Evolutionary conservation across 768 basidiomycete genomes (phyloP).

Genomic region (Chalciporus sphaerocephalus): DNA sequence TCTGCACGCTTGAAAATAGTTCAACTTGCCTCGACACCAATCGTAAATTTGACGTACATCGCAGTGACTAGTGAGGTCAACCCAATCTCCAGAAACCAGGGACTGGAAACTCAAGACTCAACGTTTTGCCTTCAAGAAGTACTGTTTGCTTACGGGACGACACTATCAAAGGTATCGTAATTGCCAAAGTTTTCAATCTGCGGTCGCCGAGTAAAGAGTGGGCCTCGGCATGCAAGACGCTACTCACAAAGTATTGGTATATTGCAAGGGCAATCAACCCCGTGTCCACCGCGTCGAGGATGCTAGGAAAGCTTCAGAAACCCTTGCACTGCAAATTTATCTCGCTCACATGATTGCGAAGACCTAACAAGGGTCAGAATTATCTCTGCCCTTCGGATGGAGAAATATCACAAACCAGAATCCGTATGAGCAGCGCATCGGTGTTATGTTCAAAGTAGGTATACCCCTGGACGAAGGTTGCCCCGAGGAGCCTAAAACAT

Average conservation of each 20-base stretch:
- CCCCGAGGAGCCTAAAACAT: constrained; percentile 4
- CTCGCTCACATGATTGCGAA: background rate
- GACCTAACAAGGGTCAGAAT: constrained; percentile 1
- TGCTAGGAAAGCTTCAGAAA: background rate
- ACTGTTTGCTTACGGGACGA: constrained; percentile 1
- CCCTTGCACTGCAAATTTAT: background rate
- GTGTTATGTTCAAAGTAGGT: constrained; percentile 4
- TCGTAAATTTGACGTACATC: background rate
- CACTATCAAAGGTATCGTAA: background rate
- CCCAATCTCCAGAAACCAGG: constrained; percentile 2
- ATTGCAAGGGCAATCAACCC: background rate
- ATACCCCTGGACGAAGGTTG: constrained; percentile 4
- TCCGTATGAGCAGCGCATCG: constrained; percentile 1
- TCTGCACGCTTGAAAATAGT: constrained; percentile 5
- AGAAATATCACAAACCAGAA: background rate
- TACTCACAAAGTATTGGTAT: constrained; percentile 4
- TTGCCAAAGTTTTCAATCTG: constrained; percentile 6
- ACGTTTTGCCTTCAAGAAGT: background rate
- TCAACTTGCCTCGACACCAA: background rate
- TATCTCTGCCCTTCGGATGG: background rate
- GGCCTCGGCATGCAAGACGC: background rate
- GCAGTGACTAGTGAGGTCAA: constrained; percentile 1
- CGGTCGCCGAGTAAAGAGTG: background rate
- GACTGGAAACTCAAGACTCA: background rate
- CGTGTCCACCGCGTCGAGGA: background rate